Percentiles rank a stretch among this genome's conserved stretches.
Conservation (phyloP, 768 basidiomycete genomes). For the Hericium erinaceus region DNA sequence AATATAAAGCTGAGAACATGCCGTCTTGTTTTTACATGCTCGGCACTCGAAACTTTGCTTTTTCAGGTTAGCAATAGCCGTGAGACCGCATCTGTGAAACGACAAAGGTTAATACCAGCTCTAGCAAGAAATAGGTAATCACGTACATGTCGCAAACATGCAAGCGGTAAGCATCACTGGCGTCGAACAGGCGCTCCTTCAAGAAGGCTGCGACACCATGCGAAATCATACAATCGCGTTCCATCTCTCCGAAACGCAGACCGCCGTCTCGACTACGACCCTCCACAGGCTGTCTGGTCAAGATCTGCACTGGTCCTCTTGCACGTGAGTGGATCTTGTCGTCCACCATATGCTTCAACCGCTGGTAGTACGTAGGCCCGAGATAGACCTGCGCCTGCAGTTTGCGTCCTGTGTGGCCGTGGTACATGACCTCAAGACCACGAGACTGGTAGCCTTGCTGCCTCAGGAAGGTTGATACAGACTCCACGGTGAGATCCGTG, state of each 20-base stretch:
- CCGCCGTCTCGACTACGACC: constrained; percentile 98
- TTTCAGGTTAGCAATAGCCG: constrained; percentile 98
- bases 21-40: constrained; percentile 95
- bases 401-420: constrained; percentile 97
- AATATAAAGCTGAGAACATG: constrained; percentile 83
- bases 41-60: constrained; percentile 99
- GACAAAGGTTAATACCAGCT: constrained; percentile 7
- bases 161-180: constrained; percentile 85
- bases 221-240: constrained; percentile 99
- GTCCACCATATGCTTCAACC: constrained; percentile 99
- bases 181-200: constrained; percentile 94
- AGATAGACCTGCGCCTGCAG: constrained; percentile 97
- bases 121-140: neutral
- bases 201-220: constrained; percentile 98
- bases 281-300: constrained; percentile 96
- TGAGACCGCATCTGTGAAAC: constrained; percentile 72
- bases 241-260: constrained; percentile 99
- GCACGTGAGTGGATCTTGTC: constrained; percentile 99
- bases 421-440: constrained; percentile 97
- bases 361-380: constrained; percentile 98
- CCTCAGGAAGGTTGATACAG: constrained; percentile 85
- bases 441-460: constrained; percentile 94
- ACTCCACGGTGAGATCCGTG: constrained; percentile 95
- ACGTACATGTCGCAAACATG: constrained; percentile 96
- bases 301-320: constrained; percentile 92